phyloP scores from a whole-genome alignment of 768 basidiomycete species.

The Pleurotus citrinopileatus region DNA sequence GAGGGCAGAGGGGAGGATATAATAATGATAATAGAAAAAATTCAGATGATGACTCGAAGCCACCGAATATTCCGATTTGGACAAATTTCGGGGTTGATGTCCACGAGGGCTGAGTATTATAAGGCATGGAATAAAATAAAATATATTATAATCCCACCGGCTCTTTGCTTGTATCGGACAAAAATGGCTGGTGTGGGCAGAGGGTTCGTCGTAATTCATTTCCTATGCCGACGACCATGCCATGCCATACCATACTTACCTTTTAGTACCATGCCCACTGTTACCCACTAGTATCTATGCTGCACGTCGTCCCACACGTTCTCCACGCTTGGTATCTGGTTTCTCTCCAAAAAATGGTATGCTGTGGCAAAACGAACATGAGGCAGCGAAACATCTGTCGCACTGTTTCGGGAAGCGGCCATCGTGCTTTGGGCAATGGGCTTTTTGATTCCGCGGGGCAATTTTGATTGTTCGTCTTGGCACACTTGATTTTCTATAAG shows the following conservation, averaged over 20 bases:
- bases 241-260: neutral
- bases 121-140: too few species aligned
- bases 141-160: too few species aligned
- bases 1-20: neutral
- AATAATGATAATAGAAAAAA: constrained; percentile 8
- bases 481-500: constrained; percentile 7
- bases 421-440: too few species aligned
- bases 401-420: too few species aligned
- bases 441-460: neutral
- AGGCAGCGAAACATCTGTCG: neutral
- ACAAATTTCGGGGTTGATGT: constrained; percentile 1
- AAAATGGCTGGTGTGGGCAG: neutral
- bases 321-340: neutral
- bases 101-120: neutral
- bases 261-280: neutral
- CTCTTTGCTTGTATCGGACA: too few species aligned
- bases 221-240: neutral
- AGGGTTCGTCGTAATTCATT: neutral
- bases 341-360: neutral
- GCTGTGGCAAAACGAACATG: neutral
- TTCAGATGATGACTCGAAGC: constrained; percentile 5
- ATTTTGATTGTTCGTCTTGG: neutral
- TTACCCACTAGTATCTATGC: neutral
- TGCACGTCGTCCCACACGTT: neutral
- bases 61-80: constrained; percentile 11